phyloP scores from a whole-genome alignment of 2,329 filamentous ascomycete species.

The Taxawa tesnikishii region DNA sequence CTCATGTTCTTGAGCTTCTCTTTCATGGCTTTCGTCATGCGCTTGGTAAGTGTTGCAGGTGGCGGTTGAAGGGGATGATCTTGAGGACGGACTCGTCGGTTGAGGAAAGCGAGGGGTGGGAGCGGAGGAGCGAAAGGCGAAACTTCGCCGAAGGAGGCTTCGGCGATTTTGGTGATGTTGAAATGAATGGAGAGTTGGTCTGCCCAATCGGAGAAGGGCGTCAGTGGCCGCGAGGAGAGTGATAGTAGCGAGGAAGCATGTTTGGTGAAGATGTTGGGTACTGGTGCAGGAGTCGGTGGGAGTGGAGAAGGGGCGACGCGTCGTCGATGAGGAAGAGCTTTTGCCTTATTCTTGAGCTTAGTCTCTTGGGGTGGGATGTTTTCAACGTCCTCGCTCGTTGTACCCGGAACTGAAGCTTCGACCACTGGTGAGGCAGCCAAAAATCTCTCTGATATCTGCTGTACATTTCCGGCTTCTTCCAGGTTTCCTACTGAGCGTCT shows the following conservation, averaged over 20 bases:
- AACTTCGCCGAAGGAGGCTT: constrained; percentile 55
- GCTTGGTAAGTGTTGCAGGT: constrained; percentile 31
- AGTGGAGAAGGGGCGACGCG: too few species aligned
- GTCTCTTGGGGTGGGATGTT: too few species aligned
- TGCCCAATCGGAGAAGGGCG: constrained; percentile 29
- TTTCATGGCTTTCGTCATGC: constrained; percentile 34
- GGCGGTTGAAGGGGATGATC: constrained; percentile 26
- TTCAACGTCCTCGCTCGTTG: too few species aligned
- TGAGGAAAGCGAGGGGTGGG: constrained; percentile 11
- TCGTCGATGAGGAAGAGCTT: too few species aligned
- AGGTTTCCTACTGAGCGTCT: too few species aligned
- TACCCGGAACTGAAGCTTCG: too few species aligned
- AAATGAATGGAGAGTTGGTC: constrained; percentile 29
- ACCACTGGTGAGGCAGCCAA: too few species aligned
- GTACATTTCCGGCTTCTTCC: too few species aligned
- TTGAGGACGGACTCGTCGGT: constrained; percentile 34
- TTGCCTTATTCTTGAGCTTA: too few species aligned
- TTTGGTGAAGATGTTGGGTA: constrained; percentile 6
- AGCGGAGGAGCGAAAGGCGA: constrained; percentile 36
- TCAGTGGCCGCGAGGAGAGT: constrained; percentile 18
- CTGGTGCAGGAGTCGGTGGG: background rate
- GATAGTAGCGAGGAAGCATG: constrained; percentile 16
- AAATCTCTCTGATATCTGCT: too few species aligned
- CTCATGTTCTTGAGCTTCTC: constrained; percentile 31
- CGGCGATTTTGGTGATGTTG: constrained; percentile 47